Conservation (phyloP, 257 asterid species). For the Nemophila menziesii region DNA sequence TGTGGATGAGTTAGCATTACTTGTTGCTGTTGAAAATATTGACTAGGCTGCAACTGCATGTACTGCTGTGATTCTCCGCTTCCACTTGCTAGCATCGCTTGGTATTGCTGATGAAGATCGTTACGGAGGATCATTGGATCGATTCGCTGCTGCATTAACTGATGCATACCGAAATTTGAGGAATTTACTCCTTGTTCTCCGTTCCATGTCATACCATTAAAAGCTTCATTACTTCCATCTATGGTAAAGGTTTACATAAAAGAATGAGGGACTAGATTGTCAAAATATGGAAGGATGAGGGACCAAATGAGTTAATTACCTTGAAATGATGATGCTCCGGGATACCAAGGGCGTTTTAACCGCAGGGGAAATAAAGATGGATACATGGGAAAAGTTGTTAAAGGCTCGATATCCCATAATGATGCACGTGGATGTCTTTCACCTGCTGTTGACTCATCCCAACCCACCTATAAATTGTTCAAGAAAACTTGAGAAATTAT, state of each 20-base stretch:
- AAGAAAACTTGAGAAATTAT: background rate
- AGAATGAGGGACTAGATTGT: background rate
- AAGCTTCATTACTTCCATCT: conserved; percentile 58
- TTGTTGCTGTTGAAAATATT: conserved; percentile 53
- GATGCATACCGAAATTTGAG: conserved; percentile 61
- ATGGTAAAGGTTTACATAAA: conserved; percentile 14
- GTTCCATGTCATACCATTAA: conserved; percentile 71
- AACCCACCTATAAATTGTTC: conserved; percentile 54
- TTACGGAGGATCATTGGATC: conserved; percentile 51
- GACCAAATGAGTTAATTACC: conserved; percentile 40
- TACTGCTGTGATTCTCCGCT: conserved; percentile 56
- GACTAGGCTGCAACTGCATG: conserved; percentile 62
- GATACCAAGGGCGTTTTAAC: conserved; percentile 91
- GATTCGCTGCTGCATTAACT: conserved; percentile 79
- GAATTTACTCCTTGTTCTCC: conserved; percentile 69
- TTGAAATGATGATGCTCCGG: conserved; percentile 84
- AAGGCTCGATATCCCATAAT: conserved; percentile 93
- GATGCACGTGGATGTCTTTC: conserved; percentile 97
- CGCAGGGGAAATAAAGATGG: conserved; percentile 83
- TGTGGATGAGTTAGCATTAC: conserved; percentile 40
- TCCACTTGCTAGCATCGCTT: conserved; percentile 60
- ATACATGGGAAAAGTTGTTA: conserved; percentile 95
- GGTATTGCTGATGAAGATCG: conserved; percentile 76
- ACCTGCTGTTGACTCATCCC: conserved; percentile 99
- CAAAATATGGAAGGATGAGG: conserved; percentile 10